A percentile compares a stretch with the other conserved stretches of the same genome.
Evolutionary conservation across 2,329 filamentous ascomycete genomes (phyloP).

Genomic region (Pseudocercospora cruenta): DNA sequence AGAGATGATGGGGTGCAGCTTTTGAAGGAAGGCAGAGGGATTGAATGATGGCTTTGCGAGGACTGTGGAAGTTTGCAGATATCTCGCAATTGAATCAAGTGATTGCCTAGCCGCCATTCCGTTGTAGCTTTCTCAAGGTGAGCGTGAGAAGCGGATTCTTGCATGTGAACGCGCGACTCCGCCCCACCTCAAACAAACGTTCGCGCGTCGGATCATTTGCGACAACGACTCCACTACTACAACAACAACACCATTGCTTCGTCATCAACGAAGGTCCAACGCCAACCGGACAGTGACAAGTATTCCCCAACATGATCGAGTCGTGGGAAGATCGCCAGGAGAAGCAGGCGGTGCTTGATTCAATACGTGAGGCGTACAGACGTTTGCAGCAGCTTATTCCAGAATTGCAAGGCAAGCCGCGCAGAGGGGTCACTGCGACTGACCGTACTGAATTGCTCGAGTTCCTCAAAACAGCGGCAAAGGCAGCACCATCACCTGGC

Average conservation of each 20-base stretch:
- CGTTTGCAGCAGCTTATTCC: conserved; percentile 3
- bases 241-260: too few relatives aligned
- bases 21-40: conserved; percentile 46
- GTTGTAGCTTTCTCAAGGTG: not conserved
- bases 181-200: not conserved
- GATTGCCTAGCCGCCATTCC: not conserved
- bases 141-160: not conserved
- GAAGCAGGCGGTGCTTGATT: not conserved
- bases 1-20: conserved; percentile 64
- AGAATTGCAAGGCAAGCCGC: conserved; percentile 9
- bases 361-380: not conserved
- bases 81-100: not conserved
- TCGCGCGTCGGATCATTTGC: not conserved
- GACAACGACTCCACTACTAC: not conserved
- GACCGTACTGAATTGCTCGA: not conserved
- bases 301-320: conserved; percentile 2
- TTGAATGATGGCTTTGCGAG: not conserved
- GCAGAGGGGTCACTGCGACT: not conserved
- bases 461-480: not conserved
- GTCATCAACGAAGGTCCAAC: too few relatives aligned
- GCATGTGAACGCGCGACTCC: not conserved
- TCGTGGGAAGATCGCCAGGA: conserved; percentile 7
- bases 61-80: not conserved
- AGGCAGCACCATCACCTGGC: not conserved
- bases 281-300: not conserved